Evolutionary conservation across 2,329 filamentous ascomycete genomes (phyloP), one percentile per base, ranked within the genome.

Genomic region (Fusarium phyllophilum): DNA sequence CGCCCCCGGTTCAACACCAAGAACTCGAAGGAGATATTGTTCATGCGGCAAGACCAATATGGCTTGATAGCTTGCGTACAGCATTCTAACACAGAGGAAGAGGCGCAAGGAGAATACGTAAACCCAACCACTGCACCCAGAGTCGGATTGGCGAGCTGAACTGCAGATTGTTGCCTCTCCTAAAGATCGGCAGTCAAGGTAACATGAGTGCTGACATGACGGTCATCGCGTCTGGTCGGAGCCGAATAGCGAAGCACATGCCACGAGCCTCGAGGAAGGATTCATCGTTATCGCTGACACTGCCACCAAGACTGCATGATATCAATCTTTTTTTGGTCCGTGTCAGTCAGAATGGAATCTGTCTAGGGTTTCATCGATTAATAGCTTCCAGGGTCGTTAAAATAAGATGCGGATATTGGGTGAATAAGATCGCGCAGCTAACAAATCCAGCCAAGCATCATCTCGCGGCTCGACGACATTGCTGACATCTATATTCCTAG

Each of bases 11-110:
- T 3, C 84, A 87, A n/a, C 88, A 92, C 72, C 90, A 93, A 74
- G 90, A 89, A 1, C 86, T 93, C 20, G 91, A 90, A 0, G 90
- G 91, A 11, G 90, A 90, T 3, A 89, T 94, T 45, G n/a, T 17
- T 26, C 46, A 29, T 57, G 6, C 85, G 11, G 17, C 24, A 26
- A 24, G n/a, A 22, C 20, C 20, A n/a, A 39, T n/a, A 22, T 29
- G 88, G 89, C 8, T 54, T 17, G 86, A 92, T 61, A 90, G 89
- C 3, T 86, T 92, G 55, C 86, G 89, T 7, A 92, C 90, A 1
- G 90, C 90, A 1, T 84, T 91, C 13, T 91, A 87, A 86, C 85
- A 0, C 85, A 0, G 84, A 87, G 36, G 29, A 62, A 38, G 54
- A 55, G 60, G 68, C 70, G n/a, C 72, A 78, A 62, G 62, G 64